A percentile compares a stretch with the other conserved stretches of the same genome.
Evolutionary conservation across 2,329 filamentous ascomycete species (phyloP).

Genomic region (Botrytis elliptica): DNA sequence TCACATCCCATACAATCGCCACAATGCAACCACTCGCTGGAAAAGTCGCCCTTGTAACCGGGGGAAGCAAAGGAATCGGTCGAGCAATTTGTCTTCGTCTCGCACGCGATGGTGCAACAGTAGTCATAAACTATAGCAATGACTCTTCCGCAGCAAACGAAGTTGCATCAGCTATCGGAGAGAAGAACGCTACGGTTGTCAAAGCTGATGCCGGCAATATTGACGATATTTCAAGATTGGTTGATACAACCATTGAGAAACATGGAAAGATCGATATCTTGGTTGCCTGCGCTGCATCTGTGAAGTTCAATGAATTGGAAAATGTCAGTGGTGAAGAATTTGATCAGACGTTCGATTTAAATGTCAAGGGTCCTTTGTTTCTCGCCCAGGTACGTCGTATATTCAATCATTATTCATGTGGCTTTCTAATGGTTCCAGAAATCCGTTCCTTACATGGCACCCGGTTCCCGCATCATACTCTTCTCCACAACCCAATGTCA

Average conservation of each 20-base stretch:
- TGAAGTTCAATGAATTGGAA: slow-evolving; percentile 51
- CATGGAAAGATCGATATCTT: slow-evolving; percentile 60
- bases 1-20: not conserved
- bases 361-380: slow-evolving; percentile 59
- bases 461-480: slow-evolving; percentile 51
- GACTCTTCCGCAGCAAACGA: slow-evolving; percentile 48
- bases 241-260: slow-evolving; percentile 48
- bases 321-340: slow-evolving; percentile 51
- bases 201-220: slow-evolving; percentile 54
- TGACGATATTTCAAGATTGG: slow-evolving; percentile 48
- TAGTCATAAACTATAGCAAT: slow-evolving; percentile 58
- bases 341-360: slow-evolving; percentile 50
- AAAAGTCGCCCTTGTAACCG: slow-evolving; percentile 39
- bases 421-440: slow-evolving; percentile 41
- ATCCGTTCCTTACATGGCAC: slow-evolving; percentile 51
- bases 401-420: not conserved
- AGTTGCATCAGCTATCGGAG: slow-evolving; percentile 50
- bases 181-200: slow-evolving; percentile 50
- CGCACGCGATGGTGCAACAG: slow-evolving; percentile 53
- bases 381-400: slow-evolving; percentile 44
- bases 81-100: slow-evolving; percentile 57
- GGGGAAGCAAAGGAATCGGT: slow-evolving; percentile 58
- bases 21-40: slow-evolving; percentile 30
- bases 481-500: slow-evolving; percentile 47
- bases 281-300: slow-evolving; percentile 54